Evolutionary conservation across 371 early-diverging fungal species (phyloP).

Genomic region (Smittium mucronatum): DNA sequence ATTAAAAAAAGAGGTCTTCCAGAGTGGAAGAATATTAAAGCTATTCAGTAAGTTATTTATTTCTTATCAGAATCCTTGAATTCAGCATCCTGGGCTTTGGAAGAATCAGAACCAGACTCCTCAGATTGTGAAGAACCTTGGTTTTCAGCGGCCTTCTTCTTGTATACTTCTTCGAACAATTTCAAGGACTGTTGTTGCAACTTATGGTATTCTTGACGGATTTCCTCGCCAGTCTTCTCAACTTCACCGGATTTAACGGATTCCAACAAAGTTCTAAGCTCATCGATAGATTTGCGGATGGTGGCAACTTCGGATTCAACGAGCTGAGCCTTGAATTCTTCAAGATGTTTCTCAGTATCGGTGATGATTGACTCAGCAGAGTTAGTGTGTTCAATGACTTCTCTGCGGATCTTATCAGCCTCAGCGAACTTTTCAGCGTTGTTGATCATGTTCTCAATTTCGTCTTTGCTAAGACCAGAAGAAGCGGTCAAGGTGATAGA

Average conservation of each 20-base stretch:
- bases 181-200: constrained; percentile 81
- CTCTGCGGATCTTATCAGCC: constrained; percentile 81
- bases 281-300: constrained; percentile 65
- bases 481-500: constrained; percentile 94
- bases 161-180: constrained; percentile 93
- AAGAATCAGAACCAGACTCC: constrained; percentile 9
- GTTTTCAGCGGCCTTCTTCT: constrained; percentile 43
- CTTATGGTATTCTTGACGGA: constrained; percentile 49
- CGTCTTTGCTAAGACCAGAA: constrained; percentile 87
- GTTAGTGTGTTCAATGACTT: constrained; percentile 87
- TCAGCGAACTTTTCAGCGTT: constrained; percentile 87
- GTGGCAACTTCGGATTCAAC: constrained; percentile 66
- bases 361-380: constrained; percentile 78
- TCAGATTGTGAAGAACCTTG: constrained; percentile 12
- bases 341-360: constrained; percentile 88
- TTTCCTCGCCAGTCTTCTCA: constrained; percentile 40
- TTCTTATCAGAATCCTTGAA: constrained; percentile 37
- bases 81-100: constrained; percentile 32
- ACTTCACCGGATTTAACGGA: constrained; percentile 48
- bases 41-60: constrained; percentile 3
- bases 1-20: too few species aligned
- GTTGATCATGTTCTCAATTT: constrained; percentile 93
- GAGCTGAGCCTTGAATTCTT: constrained; percentile 86
- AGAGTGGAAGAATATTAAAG: too few species aligned
- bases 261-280: constrained; percentile 48